Base-by-base conservation (phyloP, 2,329 filamentous ascomycete species). In the Fusarium sp. region DNA sequence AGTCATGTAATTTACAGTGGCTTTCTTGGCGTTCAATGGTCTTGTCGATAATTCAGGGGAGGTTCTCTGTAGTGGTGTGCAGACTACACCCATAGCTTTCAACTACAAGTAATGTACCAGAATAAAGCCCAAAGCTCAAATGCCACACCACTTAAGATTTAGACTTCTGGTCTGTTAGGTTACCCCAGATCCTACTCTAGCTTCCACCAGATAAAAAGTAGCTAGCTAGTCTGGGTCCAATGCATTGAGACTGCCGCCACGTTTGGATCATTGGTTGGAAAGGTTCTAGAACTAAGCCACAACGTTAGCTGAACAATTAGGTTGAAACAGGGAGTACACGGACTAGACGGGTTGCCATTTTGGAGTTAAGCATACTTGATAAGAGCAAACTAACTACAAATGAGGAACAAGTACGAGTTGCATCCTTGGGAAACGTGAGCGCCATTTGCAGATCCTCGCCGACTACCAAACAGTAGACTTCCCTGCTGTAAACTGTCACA, bases 161-260 rank as follows among this genome's bases (percentile, higher is more conserved):
- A 2, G 10, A 7, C 30, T 33, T 33, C 8, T 14, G 0, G 2
- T 23, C 4, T 9, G 20, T 13, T n/a, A 10, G 4, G 14, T 20
- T 49, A 49, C 46, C 46, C 46, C 46, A 17, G 46, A 18, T 23
- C 33, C 5, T 23, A 23, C 46, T n/a, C 27, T 14, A 49, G 46
- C 46, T 23, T 49, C 5, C 10, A 23, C n/a, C 4, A 23, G 27
- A 2, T 3, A 23, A n/a, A 2, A 23, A 32, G 6, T 6, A 17
- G 45, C n/a, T 33, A 49, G 45, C 12, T 1, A 6, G n/a, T 11
- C 8, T 8, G 3, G 7, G 44, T 20, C 26, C 3, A 30, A 11
- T 15, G 6, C 15, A 27, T 32, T 27, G 9, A 17, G 45, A 48
- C 27, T 17, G 13, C 15, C 5, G n/a, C 17, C 13, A 18, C 6